Evolutionary conservation across 495 filamentous ascomycete species (phyloP), one percentile per base, ranked within the genome.

Genomic region (Daldinia concentrica): DNA sequence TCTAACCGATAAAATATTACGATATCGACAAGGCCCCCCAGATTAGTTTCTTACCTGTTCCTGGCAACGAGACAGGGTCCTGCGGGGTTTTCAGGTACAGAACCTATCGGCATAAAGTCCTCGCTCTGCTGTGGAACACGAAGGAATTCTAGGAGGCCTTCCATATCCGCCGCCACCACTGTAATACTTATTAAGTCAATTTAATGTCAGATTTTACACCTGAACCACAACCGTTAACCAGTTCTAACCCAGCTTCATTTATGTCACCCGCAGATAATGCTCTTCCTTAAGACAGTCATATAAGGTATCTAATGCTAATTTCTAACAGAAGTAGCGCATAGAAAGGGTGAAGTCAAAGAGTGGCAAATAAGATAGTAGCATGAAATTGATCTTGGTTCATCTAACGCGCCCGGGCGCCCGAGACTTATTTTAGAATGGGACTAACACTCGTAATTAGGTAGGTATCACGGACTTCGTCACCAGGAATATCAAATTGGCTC

Each of bases 1-100:
- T 71, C 64, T 68, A 69, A 34, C 64, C 68, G 65, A 64, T 74
- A 74, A 72, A 64, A 68, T 68, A 24, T 58, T 27, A 34, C 64
- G 69, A 68, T 72, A 74, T 71, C 6, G 58, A 66, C 72, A 71
- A 51, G 72, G 72, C 36, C 50, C 22, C 65, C 54, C 30, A 0
- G 36, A 27, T 48, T 27, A 59, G 51, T 29, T 22, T 59, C 19
- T 43, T 66, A 48, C 52, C 45, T 55, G 36, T 60, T 62, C 58
- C 62, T 73, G 39, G 70, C 50, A 50, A 58, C 27, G 12, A 41
- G 52, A 56, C 64, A 64, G 64, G 70, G 55, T 57, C 64, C 27
- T 55, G 60, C 55, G 61, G 50, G 61, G 65, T 58, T 58, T 39
- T 54, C 58, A 58, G 63, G 41, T 19, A 66, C 68, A 29, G 41